Evolutionary conservation across 2,329 filamentous ascomycete species (phyloP).

Genomic region (Diaporthe humulicola): DNA sequence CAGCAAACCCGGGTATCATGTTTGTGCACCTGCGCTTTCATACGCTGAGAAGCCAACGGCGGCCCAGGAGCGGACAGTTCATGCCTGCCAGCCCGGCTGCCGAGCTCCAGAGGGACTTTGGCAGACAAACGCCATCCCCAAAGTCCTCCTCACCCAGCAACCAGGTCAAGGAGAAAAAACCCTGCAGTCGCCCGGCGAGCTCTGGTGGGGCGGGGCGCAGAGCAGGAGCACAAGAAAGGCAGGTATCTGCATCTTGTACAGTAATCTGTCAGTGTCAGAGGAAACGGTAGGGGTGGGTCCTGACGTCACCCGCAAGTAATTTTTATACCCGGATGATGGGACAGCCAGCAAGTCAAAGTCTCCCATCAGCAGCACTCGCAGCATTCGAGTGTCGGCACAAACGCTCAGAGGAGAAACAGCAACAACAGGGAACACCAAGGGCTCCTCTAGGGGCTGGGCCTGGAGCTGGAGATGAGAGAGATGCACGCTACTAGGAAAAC

Average conservation of each 20-base stretch:
- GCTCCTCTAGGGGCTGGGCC: not conserved
- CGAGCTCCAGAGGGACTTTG: not conserved
- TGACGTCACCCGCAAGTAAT: slow-evolving; percentile 10
- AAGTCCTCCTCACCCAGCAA: not conserved
- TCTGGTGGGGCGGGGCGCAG: slow-evolving; percentile 5
- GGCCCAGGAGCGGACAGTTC: not conserved
- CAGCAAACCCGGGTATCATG: slow-evolving; percentile 4
- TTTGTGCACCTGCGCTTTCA: slow-evolving; percentile 6
- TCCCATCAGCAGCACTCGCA: not conserved
- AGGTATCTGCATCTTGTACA: not conserved
- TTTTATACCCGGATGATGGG: slow-evolving; percentile 18
- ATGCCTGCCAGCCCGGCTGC: not conserved
- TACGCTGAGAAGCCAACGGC: not conserved
- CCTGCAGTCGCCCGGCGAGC: slow-evolving; percentile 11
- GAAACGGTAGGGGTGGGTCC: slow-evolving; percentile 24
- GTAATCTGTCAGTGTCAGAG: not conserved
- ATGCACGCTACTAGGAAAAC: not conserved
- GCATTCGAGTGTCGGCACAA: not conserved
- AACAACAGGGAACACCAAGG: not conserved
- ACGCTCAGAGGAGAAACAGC: not conserved
- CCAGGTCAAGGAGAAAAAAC: not conserved
- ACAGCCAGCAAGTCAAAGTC: slow-evolving; percentile 5
- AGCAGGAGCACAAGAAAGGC: slow-evolving; percentile 4
- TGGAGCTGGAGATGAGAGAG: not conserved
- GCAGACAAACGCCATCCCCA: not conserved